Base-by-base conservation (phyloP, 306 rosid genomes). In the Begonia peltatifolia region DNA sequence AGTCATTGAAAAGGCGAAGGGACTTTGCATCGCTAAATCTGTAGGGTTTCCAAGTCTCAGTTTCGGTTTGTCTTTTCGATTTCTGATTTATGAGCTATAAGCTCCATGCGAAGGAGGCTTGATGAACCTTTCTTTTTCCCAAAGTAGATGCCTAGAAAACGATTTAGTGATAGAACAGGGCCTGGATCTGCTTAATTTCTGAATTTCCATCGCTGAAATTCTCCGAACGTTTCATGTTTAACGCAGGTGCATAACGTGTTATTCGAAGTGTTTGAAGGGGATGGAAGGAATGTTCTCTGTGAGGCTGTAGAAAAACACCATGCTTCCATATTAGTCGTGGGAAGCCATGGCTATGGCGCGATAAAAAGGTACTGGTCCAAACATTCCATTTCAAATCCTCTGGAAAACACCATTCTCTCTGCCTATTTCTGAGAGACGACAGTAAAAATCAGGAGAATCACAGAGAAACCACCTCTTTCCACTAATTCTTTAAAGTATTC, bases 301-400 rank as follows among this genome's bases (percentile, higher is more conserved):
- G 83, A 86, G 1, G 79, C 79, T 11, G 93, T 72, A 53, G 87
- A 75, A 41, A 82, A 47, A 50, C 84, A 77, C 70, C 80, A 73
- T 14, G 95, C 95, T 47, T 72, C 93, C 14, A n/a, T 77, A 30
- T 63, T 86, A 73, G 81, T 86, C 13, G 71, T 79, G 42, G 95
- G 95, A 3, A 77, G 93, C 54, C 95, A 86, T 71, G 85, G 93
- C 52, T 82, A 86, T 62, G 93, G 95, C 53, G 74, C 61, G 30
- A 59, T 69, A 11, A 69, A 69, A 50, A 69, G 69, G 71, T 66
- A 17, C 12, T 14, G 30, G 10, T 50, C 20, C 11, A 50, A 50
- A 50, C 25, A n/a, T 6, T 14, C 4, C 17, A 5, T 50, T 12
- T 50, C 25, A 17, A 20, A 30, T 30, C 38, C 8, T 30, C 38